These are phyloP conservation scores for Myriangium duriaei DNA, from an alignment of 2,329 filamentous ascomycete genomes.

Conservation along the genomic window DNA sequence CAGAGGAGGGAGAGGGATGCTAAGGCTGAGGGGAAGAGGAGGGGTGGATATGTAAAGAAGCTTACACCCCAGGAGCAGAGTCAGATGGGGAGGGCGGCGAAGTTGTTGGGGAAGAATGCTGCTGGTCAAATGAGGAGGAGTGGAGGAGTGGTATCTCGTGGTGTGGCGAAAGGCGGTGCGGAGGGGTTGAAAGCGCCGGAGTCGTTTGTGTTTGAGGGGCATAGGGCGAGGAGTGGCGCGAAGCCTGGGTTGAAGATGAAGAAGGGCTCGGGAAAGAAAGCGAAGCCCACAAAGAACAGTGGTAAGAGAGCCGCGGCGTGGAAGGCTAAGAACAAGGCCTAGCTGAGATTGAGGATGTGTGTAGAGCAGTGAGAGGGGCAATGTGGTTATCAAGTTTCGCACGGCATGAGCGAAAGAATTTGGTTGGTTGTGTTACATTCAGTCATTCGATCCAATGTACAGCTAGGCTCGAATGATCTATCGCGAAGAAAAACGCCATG, in stretches of 20 bases:
- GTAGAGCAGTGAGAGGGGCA: too few relatives aligned
- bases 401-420: too few relatives aligned
- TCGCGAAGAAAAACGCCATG: too few relatives aligned
- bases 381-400: too few relatives aligned
- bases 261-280: constrained; percentile 32
- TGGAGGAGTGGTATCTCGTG: constrained; percentile 17
- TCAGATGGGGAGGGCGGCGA: constrained; percentile 58
- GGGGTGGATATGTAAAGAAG: constrained; percentile 53
- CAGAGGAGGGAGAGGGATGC: constrained; percentile 15
- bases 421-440: too few relatives aligned
- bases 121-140: constrained; percentile 25
- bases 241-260: constrained; percentile 45
- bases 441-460: too few relatives aligned
- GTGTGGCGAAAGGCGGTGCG: constrained; percentile 1
- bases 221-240: constrained; percentile 55
- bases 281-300: constrained; percentile 31
- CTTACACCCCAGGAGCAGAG: constrained; percentile 57
- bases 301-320: constrained; percentile 33
- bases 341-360: too few relatives aligned
- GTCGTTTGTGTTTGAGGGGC: constrained; percentile 68
- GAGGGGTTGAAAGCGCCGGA: constrained; percentile 47
- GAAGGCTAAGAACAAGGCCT: constrained; percentile 35
- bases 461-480: too few relatives aligned
- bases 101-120: constrained; percentile 59
- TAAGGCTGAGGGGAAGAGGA: constrained; percentile 14